Evolutionary conservation across 148 eudicot species (phyloP), one percentile per base, ranked within the genome.

Genomic region (Cornus florida): DNA sequence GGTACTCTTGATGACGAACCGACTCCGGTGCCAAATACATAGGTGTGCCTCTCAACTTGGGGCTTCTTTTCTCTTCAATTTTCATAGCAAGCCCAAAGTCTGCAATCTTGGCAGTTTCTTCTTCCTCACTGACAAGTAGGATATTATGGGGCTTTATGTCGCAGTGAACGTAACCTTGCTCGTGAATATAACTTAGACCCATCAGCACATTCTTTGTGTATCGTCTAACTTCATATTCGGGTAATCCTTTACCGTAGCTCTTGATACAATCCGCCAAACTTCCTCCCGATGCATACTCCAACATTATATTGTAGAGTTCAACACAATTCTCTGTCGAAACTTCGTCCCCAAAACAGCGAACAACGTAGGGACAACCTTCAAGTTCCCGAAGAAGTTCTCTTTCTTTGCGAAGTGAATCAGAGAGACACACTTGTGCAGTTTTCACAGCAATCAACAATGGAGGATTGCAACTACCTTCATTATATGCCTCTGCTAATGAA

Each of bases 111-210:
- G 50, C 77, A 6, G 66, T 57, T 73, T 73, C 76, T 43, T 43
- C 48, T 28, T 73, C 33, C 1, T 28, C 46, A 28, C 62, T 68
- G 7, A 71, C 71, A 2, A 81, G 72, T 3, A 81, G 10, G 14
- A 81, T 73, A n/a, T 81, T 81, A 60, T 81, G 67, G 0, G 79
- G 83, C 76, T 81, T 81, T 4, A 81, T 57, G 28, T 81, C 83
- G 46, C 83, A 81, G 67, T 80, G 83, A 7, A 75, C 83, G 39
- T 75, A 81, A 19, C 83, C 83, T 5, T 38, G 31, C 7, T 17
- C 70, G 60, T 81, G 83, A 22, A 81, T 62, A 41, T 75, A 69
- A 8, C 39, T 33, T 11, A 80, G 62, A 9, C 78, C 83, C 24
- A 10, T 70, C 0, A 75, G 16, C 2, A 80, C 23, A 7, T 69